Percentiles rank a stretch among this genome's conserved stretches.
Evolutionary conservation across 805 yeast species (phyloP).

Genomic region (Sugiyamaella qingdaonensis): DNA sequence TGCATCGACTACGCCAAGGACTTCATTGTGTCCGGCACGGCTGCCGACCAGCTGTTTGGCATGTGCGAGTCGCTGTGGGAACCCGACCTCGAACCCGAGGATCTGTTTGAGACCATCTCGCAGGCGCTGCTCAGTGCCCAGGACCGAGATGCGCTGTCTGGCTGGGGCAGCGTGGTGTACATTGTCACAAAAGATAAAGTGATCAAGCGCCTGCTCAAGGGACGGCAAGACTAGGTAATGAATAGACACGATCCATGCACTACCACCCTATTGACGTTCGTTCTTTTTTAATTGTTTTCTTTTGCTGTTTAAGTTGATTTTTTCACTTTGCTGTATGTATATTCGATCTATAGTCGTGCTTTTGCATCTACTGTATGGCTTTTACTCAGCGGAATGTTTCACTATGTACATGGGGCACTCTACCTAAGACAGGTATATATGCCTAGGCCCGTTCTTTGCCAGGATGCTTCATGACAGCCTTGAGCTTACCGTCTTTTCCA

Average conservation of each 20-base stretch:
- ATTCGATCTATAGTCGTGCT: no score
- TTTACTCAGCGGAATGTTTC: no score
- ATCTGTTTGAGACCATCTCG: conserved; percentile 89
- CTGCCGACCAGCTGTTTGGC: conserved; percentile 94
- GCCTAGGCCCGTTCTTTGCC: no score
- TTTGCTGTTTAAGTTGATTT: no score
- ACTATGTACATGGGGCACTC: no score
- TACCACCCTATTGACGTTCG: no score
- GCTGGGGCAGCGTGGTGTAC: conserved; percentile 98
- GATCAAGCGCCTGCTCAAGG: conserved; percentile 77
- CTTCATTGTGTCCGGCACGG: conserved; percentile 94
- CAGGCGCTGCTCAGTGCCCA: conserved; percentile 92
- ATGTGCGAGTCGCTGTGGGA: conserved; percentile 98
- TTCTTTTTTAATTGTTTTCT: no score
- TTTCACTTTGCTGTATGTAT: no score
- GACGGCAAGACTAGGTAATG: conserved; percentile 79
- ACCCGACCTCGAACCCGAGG: conserved; percentile 90
- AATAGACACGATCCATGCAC: background rate
- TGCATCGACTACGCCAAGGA: conserved; percentile 94
- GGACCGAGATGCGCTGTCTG: conserved; percentile 95
- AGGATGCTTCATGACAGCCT: conserved; percentile 5
- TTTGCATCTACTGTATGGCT: no score
- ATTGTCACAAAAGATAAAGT: conserved; percentile 89
- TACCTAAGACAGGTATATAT: no score
- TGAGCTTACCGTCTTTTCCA: conserved; percentile 67